Conservation (phyloP, 1,284 basidiomycete species). For the Marasmius sp. region DNA sequence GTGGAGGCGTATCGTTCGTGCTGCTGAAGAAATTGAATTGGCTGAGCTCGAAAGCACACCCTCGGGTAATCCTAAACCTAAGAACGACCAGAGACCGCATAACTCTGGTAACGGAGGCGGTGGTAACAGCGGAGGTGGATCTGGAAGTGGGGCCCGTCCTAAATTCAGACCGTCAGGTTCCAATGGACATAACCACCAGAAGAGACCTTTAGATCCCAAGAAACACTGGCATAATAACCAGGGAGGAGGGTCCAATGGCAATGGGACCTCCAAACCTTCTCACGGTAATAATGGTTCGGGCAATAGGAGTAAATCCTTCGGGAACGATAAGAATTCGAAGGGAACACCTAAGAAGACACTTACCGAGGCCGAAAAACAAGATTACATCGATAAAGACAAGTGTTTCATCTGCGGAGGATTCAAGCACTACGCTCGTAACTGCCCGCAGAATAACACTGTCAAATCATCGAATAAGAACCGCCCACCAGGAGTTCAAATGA, state of each 20-base stretch:
- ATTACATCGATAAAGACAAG: not conserved
- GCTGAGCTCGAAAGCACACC: too few relatives aligned
- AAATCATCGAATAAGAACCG: not conserved
- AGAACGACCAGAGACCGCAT: too few relatives aligned
- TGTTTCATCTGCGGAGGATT: conserved; percentile 2
- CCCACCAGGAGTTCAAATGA: conserved; percentile 1
- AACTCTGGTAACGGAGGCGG: too few relatives aligned
- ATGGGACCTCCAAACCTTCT: not conserved
- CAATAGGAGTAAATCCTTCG: not conserved
- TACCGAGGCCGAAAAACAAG: not conserved
- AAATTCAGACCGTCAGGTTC: too few relatives aligned
- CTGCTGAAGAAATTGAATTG: too few relatives aligned
- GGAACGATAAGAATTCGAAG: not conserved
- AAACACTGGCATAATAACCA: too few relatives aligned
- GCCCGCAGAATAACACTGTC: conserved; percentile 4
- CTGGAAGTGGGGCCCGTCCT: too few relatives aligned
- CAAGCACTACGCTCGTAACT: conserved; percentile 3
- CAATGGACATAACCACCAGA: too few relatives aligned
- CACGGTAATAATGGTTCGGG: not conserved
- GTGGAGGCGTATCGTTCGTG: not conserved
- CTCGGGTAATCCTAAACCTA: too few relatives aligned
- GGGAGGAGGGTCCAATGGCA: too few relatives aligned
- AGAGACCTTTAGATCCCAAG: too few relatives aligned
- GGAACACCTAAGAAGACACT: not conserved
- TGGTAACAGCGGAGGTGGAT: too few relatives aligned